Evolutionary conservation across 2,329 filamentous ascomycete genomes (phyloP).

Genomic region (Scorias spongiosa): DNA sequence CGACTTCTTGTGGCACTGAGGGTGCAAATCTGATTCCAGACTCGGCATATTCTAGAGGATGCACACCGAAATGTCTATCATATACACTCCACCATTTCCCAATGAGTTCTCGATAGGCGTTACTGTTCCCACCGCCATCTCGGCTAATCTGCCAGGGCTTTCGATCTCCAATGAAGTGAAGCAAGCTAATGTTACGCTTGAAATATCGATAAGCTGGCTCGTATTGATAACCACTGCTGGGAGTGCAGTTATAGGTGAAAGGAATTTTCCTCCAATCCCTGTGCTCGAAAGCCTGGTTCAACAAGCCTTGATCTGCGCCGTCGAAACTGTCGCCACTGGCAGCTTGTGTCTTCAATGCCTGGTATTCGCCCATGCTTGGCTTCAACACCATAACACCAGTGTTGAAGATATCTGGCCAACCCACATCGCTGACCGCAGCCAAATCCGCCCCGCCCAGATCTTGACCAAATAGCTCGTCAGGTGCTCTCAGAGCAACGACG

Average conservation of each 20-base stretch:
- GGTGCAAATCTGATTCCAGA: not conserved
- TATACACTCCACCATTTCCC: conserved; percentile 90
- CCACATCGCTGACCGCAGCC: conserved; percentile 77
- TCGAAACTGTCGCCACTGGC: conserved; percentile 85
- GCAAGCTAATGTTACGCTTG: conserved; percentile 72
- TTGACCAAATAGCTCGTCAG: conserved; percentile 77
- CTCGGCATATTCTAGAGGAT: conserved; percentile 3
- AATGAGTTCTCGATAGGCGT: conserved; percentile 68
- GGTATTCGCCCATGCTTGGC: conserved; percentile 76
- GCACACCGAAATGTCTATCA: conserved; percentile 56
- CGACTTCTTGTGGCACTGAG: not conserved
- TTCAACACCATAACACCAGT: conserved; percentile 88
- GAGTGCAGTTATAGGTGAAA: conserved; percentile 95
- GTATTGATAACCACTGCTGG: conserved; percentile 94
- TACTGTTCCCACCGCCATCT: conserved; percentile 34
- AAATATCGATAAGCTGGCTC: conserved; percentile 89
- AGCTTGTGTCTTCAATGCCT: conserved; percentile 70
- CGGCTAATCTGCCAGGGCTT: conserved; percentile 60
- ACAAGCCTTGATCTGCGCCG: conserved; percentile 83
- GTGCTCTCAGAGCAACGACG: conserved; percentile 74
- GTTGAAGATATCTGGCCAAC: conserved; percentile 97
- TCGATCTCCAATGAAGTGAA: conserved; percentile 83
- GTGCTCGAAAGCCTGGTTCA: conserved; percentile 86
- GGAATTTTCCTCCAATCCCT: conserved; percentile 67
- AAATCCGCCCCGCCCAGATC: conserved; percentile 32